Evolutionary conservation across 768 basidiomycete genomes (phyloP).

Genomic region (Suillus clintonianus): DNA sequence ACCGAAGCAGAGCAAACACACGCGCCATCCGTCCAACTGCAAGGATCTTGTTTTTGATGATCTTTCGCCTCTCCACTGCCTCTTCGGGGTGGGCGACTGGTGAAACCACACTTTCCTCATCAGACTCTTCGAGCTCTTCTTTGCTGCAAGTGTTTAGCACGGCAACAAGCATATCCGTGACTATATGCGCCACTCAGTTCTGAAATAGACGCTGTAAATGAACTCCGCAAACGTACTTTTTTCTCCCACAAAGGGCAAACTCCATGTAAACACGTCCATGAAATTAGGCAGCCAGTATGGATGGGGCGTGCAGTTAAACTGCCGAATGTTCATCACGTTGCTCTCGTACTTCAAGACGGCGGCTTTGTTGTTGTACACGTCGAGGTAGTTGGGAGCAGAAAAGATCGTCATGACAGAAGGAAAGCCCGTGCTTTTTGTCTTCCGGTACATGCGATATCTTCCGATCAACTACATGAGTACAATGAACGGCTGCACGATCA

Average conservation of each 20-base stretch:
- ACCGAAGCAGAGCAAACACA: constrained; percentile 95
- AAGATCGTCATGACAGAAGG: constrained; percentile 99
- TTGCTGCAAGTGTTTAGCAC: constrained; percentile 95
- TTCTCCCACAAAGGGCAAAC: constrained; percentile 95
- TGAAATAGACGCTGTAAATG: neutral
- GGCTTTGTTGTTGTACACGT: constrained; percentile 99
- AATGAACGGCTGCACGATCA: neutral
- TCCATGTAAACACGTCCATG: constrained; percentile 99
- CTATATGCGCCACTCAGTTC: constrained; percentile 42
- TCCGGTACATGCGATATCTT: constrained; percentile 98
- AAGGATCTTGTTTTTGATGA: constrained; percentile 98
- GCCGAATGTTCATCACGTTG: constrained; percentile 97
- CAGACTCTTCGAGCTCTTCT: constrained; percentile 90
- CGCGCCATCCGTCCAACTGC: constrained; percentile 96
- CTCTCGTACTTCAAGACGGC: constrained; percentile 99
- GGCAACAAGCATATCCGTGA: constrained; percentile 98
- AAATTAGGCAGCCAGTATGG: constrained; percentile 99
- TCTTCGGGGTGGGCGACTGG: constrained; percentile 44
- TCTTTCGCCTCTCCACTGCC: constrained; percentile 72
- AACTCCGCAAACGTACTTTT: constrained; percentile 65
- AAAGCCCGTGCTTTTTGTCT: constrained; percentile 97
- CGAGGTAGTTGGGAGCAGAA: constrained; percentile 96
- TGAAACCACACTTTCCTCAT: constrained; percentile 45
- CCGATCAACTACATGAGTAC: neutral
- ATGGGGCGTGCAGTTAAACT: constrained; percentile 96